Evolutionary conservation across 371 early-diverging fungal genomes (phyloP), one percentile per base, ranked within the genome.

Genomic region (Fennellomyces sp.): DNA sequence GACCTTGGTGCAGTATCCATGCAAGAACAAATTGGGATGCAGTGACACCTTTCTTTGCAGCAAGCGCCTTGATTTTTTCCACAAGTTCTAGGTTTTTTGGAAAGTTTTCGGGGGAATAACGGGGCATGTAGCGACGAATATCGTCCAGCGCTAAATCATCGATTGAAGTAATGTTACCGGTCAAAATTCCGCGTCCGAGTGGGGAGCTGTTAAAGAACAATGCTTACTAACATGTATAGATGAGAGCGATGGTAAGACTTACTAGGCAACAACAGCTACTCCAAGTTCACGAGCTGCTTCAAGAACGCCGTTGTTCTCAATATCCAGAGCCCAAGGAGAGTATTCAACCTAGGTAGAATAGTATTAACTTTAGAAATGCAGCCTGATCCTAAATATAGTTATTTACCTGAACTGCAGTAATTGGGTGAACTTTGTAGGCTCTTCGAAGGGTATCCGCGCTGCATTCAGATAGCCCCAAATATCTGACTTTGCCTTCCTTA

Each of bases 351-450:
- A n/a, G n/a, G n/a, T n/a, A n/a, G n/a, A n/a, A n/a, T n/a, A n/a
- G n/a, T n/a, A n/a, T n/a, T n/a, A n/a, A n/a, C n/a, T n/a, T n/a
- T n/a, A n/a, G n/a, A n/a, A n/a, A n/a, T n/a, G n/a, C n/a, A n/a
- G n/a, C n/a, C n/a, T n/a, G n/a, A n/a, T n/a, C n/a, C n/a, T n/a
- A n/a, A n/a, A n/a, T n/a, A n/a, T n/a, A n/a, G n/a, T n/a, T n/a
- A n/a, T n/a, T n/a, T n/a, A n/a, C 61, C 60, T 89, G 83, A 15
- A 84, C 70, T 5, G 88, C 86, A 12, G 82, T 57, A 31, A 90
- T 87, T 13, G 86, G 88, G 63, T 90, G 88, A 5, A 90, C 70
- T 53, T 75, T 75, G 66, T 85, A 70, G 12, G 88, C 90, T 2
- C 82, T 75, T 23, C 87, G 73, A 23, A 89, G 60, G 0, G 66